Evolutionary conservation across 805 yeast genomes (phyloP).

Genomic region (Danielia reshetovae): DNA sequence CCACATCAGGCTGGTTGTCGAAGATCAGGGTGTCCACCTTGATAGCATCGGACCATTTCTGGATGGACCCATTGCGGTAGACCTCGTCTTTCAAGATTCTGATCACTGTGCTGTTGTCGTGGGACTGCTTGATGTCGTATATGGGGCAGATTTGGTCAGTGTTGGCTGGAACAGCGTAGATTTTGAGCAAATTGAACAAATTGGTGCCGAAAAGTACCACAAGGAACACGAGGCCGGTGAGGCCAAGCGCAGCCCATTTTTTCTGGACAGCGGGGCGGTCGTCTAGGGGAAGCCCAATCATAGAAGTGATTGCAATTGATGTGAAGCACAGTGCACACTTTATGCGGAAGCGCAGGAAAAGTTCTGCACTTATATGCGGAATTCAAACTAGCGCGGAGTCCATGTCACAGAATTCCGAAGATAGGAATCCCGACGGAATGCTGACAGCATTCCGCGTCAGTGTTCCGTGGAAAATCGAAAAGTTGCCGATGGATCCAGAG

Average conservation of each 20-base stretch:
- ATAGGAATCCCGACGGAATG: too few species aligned
- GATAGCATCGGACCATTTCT: constrained; percentile 12
- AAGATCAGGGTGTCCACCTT: constrained; percentile 16
- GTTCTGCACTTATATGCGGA: too few species aligned
- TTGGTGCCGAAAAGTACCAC: constrained; percentile 20
- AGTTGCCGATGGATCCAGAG: too few species aligned
- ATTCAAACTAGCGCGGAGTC: too few species aligned
- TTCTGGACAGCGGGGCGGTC: constrained; percentile 8
- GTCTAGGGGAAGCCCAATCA: constrained; percentile 18
- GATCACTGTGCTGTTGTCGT: constrained; percentile 29
- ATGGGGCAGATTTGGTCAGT: constrained; percentile 13
- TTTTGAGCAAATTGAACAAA: constrained; percentile 15
- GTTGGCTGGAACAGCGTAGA: constrained; percentile 15
- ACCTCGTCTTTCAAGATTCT: constrained; percentile 9
- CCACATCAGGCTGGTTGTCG: constrained; percentile 16
- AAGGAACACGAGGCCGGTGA: constrained; percentile 4
- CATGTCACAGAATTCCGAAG: too few species aligned
- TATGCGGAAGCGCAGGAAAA: too few species aligned
- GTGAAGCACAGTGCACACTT: too few species aligned
- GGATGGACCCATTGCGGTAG: constrained; percentile 8
- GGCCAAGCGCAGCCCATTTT: constrained; percentile 6
- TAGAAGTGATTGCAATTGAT: too few species aligned
- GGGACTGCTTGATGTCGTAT: constrained; percentile 21
- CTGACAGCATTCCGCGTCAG: too few species aligned
- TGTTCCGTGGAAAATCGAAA: too few species aligned